These are phyloP conservation scores for Rhodamnia rubescens DNA, from an alignment of 345 rosid genomes.

Conservation along the genomic window DNA sequence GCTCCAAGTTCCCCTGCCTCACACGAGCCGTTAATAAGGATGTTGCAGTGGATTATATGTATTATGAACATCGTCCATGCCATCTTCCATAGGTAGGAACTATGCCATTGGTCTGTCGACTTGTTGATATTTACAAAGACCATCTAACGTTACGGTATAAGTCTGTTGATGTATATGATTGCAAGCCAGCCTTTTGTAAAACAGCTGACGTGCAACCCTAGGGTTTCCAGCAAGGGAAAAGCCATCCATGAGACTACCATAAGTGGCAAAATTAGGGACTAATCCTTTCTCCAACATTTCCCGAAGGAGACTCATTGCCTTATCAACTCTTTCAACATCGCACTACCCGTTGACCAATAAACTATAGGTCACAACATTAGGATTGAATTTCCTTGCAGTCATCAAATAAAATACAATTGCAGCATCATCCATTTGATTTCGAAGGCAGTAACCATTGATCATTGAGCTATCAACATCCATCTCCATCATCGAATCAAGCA, in stretches of 20 bases:
- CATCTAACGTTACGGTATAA: slow-evolving; percentile 2
- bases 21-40: not conserved
- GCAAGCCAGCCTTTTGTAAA: not conserved
- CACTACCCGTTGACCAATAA: not conserved
- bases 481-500: not conserved
- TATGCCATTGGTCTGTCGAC: not conserved
- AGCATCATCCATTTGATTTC: slow-evolving; percentile 1
- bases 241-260: not conserved
- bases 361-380: slow-evolving; percentile 1
- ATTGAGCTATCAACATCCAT: not conserved
- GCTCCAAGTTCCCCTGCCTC: not conserved
- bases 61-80: not conserved
- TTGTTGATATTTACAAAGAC: not conserved
- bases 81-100: not conserved
- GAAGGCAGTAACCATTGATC: slow-evolving; percentile 1
- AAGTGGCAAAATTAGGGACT: not conserved
- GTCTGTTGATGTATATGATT: not conserved
- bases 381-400: not conserved
- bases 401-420: not conserved
- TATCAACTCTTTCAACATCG: not conserved
- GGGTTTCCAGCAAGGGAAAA: not conserved
- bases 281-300: slow-evolving; percentile 4
- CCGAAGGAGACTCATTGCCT: not conserved
- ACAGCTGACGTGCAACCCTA: not conserved
- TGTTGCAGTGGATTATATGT: not conserved